phyloP scores from a whole-genome alignment of 371 early-diverging fungal species.

The Blakeslea trispora region DNA sequence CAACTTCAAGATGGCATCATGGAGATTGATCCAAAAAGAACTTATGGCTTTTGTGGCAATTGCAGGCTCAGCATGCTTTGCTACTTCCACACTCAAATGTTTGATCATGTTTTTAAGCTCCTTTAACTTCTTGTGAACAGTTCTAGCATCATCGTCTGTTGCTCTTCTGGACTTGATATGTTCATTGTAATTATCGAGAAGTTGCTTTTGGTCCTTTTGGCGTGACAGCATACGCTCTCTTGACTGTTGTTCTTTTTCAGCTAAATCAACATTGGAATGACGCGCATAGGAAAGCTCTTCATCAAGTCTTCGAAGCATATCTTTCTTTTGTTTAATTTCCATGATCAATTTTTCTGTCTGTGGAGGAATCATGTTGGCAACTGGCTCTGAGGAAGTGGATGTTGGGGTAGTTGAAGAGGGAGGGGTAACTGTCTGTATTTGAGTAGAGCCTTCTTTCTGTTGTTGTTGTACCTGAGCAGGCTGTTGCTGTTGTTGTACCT shows the following conservation, averaged over 20 bases:
- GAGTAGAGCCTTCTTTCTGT: too few relatives aligned
- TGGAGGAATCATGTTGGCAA: slow-evolving; percentile 4
- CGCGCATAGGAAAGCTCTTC: slow-evolving; percentile 20
- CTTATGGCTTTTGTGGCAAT: slow-evolving; percentile 43
- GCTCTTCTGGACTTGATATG: slow-evolving; percentile 56
- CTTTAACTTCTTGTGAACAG: slow-evolving; percentile 48
- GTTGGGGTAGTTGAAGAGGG: background rate
- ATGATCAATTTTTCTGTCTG: slow-evolving; percentile 5
- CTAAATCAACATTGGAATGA: slow-evolving; percentile 13
- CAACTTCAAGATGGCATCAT: slow-evolving; percentile 31
- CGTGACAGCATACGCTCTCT: slow-evolving; percentile 22
- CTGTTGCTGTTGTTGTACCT: too few relatives aligned
- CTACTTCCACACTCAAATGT: slow-evolving; percentile 42
- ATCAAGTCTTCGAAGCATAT: slow-evolving; percentile 13
- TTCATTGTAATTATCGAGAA: slow-evolving; percentile 53
- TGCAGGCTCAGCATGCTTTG: slow-evolving; percentile 43
- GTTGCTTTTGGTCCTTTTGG: slow-evolving; percentile 32
- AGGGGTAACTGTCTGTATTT: too few relatives aligned
- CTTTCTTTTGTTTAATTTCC: slow-evolving; percentile 21
- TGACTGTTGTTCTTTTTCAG: slow-evolving; percentile 10
- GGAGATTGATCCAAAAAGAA: slow-evolving; percentile 45
- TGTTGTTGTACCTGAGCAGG: too few relatives aligned
- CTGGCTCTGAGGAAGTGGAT: background rate
- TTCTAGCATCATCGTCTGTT: slow-evolving; percentile 55
- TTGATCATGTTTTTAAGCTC: slow-evolving; percentile 52